Evolutionary conservation across 768 basidiomycete species (phyloP), one percentile per base, ranked within the genome.

Genomic region (Kwoniella newhampshirensis): DNA sequence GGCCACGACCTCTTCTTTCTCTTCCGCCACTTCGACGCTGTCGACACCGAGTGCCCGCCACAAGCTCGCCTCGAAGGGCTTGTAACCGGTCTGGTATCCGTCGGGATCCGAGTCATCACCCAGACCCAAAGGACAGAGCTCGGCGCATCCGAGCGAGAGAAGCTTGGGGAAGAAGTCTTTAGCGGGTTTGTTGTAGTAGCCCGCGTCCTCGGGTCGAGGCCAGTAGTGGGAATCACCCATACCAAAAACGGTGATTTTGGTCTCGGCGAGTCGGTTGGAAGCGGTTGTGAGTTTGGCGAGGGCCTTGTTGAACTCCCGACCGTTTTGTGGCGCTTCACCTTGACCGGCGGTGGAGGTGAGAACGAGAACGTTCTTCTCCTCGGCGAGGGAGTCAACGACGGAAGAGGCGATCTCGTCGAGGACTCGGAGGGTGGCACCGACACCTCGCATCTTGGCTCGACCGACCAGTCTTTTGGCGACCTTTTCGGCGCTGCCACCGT

Each of bases 211-310:
- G 17, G 88, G 83, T 39, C 96, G 84, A 8, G 96, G 96, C 96
- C 96, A 99, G 79, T 99, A 99, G 78, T 96, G 93, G 75, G 88
- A 93, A 77, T 99, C 96, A 59, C 96, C 96, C 85, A 99, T 87
- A 45, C 81, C 94, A 66, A 98, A 96, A 41, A 98, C 91, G 51
- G 86, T 78, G 76, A 84, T 89, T 70, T 83, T 86, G 57, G 91
- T 79, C 60, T 85, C 86, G 50, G 75, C 66, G 4, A 82, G 79
- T 52, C 78, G 80, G 49, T 75, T 77, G 57, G 67, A 66, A 28
- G 47, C 37, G 9, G 57, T 45, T 8, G 62, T 74, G 15, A 65
- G 55, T 57, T 74, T 75, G 18, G 44, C 87, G 65, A 96, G 67
- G 3, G 88, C 81, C 79, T 94, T 97, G 82, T 87, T 87, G 72